These are phyloP conservation scores for Hydrangea macrophylla DNA, from an alignment of 148 eudicot species.

Conservation along the genomic window DNA sequence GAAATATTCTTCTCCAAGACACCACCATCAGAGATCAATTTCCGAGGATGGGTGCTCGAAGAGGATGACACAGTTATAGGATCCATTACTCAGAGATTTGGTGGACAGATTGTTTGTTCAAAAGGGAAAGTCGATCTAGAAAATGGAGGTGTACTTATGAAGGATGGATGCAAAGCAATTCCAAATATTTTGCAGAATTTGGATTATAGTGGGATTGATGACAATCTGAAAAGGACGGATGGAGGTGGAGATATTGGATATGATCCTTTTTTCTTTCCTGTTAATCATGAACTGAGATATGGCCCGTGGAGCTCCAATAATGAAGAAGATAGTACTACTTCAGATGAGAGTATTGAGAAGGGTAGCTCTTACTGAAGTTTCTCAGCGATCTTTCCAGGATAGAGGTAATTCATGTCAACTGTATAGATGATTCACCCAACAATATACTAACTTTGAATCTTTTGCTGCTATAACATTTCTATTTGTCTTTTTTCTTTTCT, in stretches of 20 bases:
- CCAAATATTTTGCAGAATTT: slow-evolving; percentile 35
- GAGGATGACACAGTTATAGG: slow-evolving; percentile 33
- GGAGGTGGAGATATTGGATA: slow-evolving; percentile 7
- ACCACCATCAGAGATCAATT: slow-evolving; percentile 39
- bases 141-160: slow-evolving; percentile 25
- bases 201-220: slow-evolving; percentile 33
- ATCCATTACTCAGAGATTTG: slow-evolving; percentile 5
- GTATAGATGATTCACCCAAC: too few species aligned
- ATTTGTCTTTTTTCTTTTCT: too few species aligned
- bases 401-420: slow-evolving; percentile 25
- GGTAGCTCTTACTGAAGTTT: slow-evolving; percentile 14
- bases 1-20: slow-evolving; percentile 43
- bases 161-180: slow-evolving; percentile 18
- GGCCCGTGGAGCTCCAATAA: background rate
- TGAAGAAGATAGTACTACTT: slow-evolving; percentile 15
- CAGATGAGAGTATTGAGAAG: slow-evolving; percentile 14
- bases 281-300: slow-evolving; percentile 17
- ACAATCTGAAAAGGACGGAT: slow-evolving; percentile 22
- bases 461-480: too few species aligned
- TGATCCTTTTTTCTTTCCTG: slow-evolving; percentile 15
- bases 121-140: slow-evolving; percentile 22
- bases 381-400: background rate
- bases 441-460: too few species aligned
- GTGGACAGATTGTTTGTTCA: slow-evolving; percentile 1
- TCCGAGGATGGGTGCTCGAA: slow-evolving; percentile 42